phyloP scores from a whole-genome alignment of 768 basidiomycete genomes.

The Plicaturopsis crispa region DNA sequence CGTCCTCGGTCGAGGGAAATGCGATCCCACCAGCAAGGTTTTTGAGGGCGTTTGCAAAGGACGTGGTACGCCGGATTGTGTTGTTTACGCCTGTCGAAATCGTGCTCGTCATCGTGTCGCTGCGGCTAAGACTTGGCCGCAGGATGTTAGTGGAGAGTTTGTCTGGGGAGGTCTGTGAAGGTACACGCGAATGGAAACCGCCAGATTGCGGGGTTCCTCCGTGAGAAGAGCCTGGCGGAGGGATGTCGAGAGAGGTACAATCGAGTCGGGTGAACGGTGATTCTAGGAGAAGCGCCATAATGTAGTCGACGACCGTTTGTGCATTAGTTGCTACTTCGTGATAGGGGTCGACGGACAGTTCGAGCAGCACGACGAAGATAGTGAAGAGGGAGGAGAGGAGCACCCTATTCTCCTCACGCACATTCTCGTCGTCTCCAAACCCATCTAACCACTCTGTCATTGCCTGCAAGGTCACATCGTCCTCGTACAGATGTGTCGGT shows the following conservation, averaged over 20 bases:
- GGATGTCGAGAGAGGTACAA: constrained; percentile 50
- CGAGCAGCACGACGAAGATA: constrained; percentile 81
- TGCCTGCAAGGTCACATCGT: constrained; percentile 68
- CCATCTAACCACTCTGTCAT: constrained; percentile 73
- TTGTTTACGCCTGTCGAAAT: constrained; percentile 56
- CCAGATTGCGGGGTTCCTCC: constrained; percentile 19
- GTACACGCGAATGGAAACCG: constrained; percentile 31
- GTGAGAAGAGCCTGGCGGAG: constrained; percentile 37
- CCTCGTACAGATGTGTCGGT: constrained; percentile 39
- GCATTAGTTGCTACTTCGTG: constrained; percentile 89
- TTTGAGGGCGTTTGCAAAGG: constrained; percentile 72
- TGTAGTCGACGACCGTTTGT: constrained; percentile 86
- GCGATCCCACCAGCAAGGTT: constrained; percentile 63
- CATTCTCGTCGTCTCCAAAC: constrained; percentile 56
- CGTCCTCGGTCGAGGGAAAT: constrained; percentile 60
- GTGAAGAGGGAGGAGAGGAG: constrained; percentile 91
- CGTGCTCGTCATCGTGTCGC: constrained; percentile 55
- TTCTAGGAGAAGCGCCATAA: constrained; percentile 83
- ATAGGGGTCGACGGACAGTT: constrained; percentile 89
- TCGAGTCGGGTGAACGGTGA: constrained; percentile 79
- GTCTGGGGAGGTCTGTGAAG: constrained; percentile 41
- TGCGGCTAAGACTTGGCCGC: constrained; percentile 45
- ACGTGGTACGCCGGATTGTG: constrained; percentile 71
- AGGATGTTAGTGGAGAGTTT: constrained; percentile 39
- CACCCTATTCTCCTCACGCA: constrained; percentile 73